Evolutionary conservation across 2,329 filamentous ascomycete species (phyloP).

Genomic region (Xylaria sp.): DNA sequence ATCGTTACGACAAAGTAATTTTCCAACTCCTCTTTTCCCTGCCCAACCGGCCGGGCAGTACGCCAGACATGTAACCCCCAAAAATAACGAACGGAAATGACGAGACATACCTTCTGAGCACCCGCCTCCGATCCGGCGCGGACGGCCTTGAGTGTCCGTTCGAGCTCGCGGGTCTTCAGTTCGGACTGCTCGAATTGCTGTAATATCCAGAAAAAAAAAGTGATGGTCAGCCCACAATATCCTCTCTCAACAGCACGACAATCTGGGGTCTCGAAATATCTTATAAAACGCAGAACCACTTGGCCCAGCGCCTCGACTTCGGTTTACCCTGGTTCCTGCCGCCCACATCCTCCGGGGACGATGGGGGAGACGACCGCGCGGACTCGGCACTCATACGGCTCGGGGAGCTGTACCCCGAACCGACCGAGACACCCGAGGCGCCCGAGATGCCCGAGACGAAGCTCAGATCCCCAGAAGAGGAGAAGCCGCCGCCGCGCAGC

Average conservation of each 20-base stretch:
- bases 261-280: background rate
- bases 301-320: conserved; percentile 20
- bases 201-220: conserved; percentile 14
- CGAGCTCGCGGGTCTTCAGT: conserved; percentile 58
- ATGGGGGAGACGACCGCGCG: background rate
- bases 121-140: conserved; percentile 53
- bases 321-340: background rate
- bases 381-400: conserved; percentile 2
- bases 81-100: conserved; percentile 8
- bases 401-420: conserved; percentile 10
- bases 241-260: background rate
- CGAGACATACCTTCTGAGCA: conserved; percentile 55
- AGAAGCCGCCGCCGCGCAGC: conserved; percentile 3
- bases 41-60: background rate
- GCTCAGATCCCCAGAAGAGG: background rate
- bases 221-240: conserved; percentile 26
- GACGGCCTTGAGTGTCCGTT: conserved; percentile 56
- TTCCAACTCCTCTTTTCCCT: background rate
- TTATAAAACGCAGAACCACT: conserved; percentile 6
- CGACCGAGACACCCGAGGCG: background rate
- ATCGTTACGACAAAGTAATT: conserved; percentile 4
- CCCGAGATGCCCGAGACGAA: conserved; percentile 3
- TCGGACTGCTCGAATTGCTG: conserved; percentile 64
- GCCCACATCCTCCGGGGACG: background rate
- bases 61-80: conserved; percentile 2